phyloP scores from a whole-genome alignment of 73 alveolate species.

The Stentor coeruleus region DNA sequence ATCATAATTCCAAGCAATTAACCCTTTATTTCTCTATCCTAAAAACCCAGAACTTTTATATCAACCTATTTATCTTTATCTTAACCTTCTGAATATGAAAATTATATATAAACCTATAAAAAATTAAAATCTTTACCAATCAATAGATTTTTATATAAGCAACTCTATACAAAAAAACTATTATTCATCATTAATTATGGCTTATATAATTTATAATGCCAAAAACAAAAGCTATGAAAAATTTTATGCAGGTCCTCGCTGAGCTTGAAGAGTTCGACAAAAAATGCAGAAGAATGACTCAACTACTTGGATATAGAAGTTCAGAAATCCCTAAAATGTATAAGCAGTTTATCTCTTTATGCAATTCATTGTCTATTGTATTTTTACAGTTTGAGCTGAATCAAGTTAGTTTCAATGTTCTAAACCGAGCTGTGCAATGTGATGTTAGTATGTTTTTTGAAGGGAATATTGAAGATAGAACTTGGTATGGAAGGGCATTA shows the following conservation, averaged over 20 bases:
- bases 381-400: conserved; percentile 6
- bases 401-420: background rate
- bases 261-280: background rate
- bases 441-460: conserved; percentile 22
- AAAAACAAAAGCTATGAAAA: too few species aligned
- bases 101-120: too few species aligned
- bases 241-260: background rate
- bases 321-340: background rate
- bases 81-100: too few species aligned
- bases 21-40: too few species aligned
- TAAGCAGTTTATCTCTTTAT: background rate
- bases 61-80: too few species aligned
- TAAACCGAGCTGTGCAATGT: conserved; percentile 7
- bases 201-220: too few species aligned
- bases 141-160: too few species aligned
- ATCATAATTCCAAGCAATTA: too few species aligned
- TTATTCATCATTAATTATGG: too few species aligned
- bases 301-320: conserved; percentile 7
- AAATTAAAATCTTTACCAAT: too few species aligned
- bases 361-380: conserved; percentile 11
- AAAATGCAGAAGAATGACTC: background rate
- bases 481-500: conserved; percentile 12
- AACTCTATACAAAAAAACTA: too few species aligned
- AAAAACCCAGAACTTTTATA: too few species aligned
- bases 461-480: conserved; percentile 9